Evolutionary conservation across 768 basidiomycete genomes (phyloP).

Genomic region (Leccinum arenicola): DNA sequence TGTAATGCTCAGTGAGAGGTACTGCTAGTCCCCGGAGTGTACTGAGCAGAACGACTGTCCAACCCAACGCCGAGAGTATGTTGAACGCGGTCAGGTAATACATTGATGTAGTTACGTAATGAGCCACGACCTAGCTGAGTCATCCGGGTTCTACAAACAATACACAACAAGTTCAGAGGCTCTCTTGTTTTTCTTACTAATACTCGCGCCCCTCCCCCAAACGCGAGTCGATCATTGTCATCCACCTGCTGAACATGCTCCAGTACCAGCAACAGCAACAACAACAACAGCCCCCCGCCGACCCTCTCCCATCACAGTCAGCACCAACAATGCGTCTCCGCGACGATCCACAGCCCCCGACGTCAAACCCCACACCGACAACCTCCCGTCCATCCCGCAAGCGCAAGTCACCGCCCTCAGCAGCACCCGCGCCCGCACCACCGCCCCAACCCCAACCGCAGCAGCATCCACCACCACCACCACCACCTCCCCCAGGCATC

Average conservation of each 20-base stretch:
- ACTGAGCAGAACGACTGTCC: conserved; percentile 65
- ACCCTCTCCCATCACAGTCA: conserved; percentile 15
- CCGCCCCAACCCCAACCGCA: conserved; percentile 20
- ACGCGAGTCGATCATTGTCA: conserved; percentile 31
- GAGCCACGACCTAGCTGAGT: conserved; percentile 1
- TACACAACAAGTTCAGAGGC: conserved; percentile 14
- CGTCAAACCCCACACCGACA: conserved; percentile 12
- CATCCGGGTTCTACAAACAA: conserved; percentile 18
- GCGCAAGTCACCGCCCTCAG: conserved; percentile 62
- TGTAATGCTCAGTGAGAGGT: conserved; percentile 21
- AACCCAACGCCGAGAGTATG: conserved; percentile 65
- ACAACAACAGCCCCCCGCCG: conserved; percentile 19
- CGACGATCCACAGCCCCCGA: conserved; percentile 43
- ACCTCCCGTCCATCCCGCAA: conserved; percentile 45
- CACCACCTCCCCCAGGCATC: conserved; percentile 33
- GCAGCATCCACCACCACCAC: conserved; percentile 29
- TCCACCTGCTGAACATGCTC: conserved; percentile 25
- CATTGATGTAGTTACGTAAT: conserved; percentile 18
- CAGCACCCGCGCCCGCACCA: conserved; percentile 14
- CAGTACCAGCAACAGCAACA: conserved; percentile 23
- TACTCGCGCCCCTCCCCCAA: conserved; percentile 34
- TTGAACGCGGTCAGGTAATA: conserved; percentile 80
- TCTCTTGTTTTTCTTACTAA: conserved; percentile 35
- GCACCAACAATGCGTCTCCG: conserved; percentile 54
- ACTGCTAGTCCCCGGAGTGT: conserved; percentile 45